These are phyloP conservation scores for Nicotiana benthamiana DNA, from an alignment of 257 asterid species.

Conservation along the genomic window DNA sequence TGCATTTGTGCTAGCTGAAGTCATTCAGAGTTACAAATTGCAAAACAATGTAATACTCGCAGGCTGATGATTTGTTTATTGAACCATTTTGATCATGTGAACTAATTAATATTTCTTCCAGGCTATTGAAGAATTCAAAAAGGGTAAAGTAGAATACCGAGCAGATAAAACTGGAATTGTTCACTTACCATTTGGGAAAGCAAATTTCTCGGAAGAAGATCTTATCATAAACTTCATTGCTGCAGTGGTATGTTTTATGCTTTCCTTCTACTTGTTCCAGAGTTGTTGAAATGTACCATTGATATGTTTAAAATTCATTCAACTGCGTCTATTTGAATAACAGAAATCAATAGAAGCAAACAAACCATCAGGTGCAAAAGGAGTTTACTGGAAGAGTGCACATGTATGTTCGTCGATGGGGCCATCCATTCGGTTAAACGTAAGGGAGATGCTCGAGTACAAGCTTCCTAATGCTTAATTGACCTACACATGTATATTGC, in stretches of 20 bases:
- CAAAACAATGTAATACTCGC: not conserved
- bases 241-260: conserved; percentile 51
- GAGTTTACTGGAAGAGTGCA: conserved; percentile 93
- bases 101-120: conserved; percentile 18
- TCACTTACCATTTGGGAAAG: conserved; percentile 91
- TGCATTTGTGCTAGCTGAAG: not conserved
- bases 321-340: not conserved
- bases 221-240: conserved; percentile 73
- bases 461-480: conserved; percentile 39
- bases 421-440: conserved; percentile 82
- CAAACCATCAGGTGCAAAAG: conserved; percentile 91
- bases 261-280: not conserved
- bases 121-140: conserved; percentile 94
- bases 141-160: conserved; percentile 93
- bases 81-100: not conserved
- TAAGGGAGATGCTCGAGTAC: conserved; percentile 73
- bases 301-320: not conserved
- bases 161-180: conserved; percentile 99
- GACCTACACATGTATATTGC: conserved; percentile 30
- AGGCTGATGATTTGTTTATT: not conserved
- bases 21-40: not conserved
- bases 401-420: conserved; percentile 95
- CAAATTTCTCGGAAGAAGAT: conserved; percentile 82
- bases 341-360: conserved; percentile 93
- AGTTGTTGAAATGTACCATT: not conserved